phyloP scores from a whole-genome alignment of 306 rosid species.

The Fragaria ananassa region DNA sequence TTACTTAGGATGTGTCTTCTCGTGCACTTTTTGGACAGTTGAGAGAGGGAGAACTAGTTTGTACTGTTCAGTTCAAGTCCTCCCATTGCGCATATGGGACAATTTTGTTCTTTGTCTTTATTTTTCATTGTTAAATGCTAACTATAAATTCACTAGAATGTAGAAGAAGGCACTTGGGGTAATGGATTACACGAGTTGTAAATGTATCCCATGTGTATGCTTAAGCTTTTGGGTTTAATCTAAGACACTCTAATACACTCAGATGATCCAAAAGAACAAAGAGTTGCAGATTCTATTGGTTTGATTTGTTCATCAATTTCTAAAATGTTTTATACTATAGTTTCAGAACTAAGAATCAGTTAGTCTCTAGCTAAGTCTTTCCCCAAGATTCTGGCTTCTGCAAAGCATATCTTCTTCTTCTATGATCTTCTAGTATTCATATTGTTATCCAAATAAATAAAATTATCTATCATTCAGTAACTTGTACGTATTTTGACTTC shows the following conservation, averaged over 20 bases:
- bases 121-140: neutral
- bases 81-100: neutral
- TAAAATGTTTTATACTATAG: neutral
- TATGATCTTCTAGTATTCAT: neutral
- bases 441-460: neutral
- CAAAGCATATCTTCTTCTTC: neutral
- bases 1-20: neutral
- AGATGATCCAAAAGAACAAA: neutral
- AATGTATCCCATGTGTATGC: neutral
- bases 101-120: neutral
- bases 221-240: neutral
- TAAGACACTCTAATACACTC: neutral
- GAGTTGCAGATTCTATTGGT: neutral
- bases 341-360: neutral
- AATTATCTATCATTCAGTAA: neutral
- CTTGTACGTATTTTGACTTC: neutral
- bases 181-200: neutral
- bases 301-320: neutral
- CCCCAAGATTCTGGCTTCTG: neutral
- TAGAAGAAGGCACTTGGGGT: neutral
- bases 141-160: neutral
- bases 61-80: neutral
- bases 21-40: neutral
- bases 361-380: neutral
- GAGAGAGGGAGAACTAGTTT: neutral